Evolutionary conservation across 192 early-diverging fungal species (phyloP), one percentile per base, ranked within the genome.

Genomic region (Spinellus fusiger): DNA sequence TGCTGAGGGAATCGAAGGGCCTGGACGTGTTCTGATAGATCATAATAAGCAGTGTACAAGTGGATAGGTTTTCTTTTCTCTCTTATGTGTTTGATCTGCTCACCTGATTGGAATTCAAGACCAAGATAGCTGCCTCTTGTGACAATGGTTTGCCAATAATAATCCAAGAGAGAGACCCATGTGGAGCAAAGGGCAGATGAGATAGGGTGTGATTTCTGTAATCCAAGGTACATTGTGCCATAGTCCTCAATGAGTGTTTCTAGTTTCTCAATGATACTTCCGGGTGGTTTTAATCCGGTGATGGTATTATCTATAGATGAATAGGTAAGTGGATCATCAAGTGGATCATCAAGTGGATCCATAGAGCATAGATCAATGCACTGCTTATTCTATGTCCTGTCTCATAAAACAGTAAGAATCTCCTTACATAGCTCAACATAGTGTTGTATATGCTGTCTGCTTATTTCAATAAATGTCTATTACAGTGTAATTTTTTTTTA

Each of bases 211-310:
- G 77, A 60, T 56, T 82, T 82, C 66, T 88, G 81, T 15, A 92
- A 65, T 57, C 90, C 84, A 50, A 90, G 57, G 64, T 89, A 92
- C 27, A 96, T 62, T 59, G 90, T 90, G 27, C 93, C 93, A 44
- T 90, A 80, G 8, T 83, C 65, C 27, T 67, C 65, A 49, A 67
- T 67, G 15, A 60, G n/a, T 4, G 13, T 48, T 28, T 59, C 58
- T 31, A 67, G 38, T 16, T 49, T 52, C 29, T 55, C 9, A 1
- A 13, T 4, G 4, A 55, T 55, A 5, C 37, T 34, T 5, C 54
- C 32, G 12, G 28, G 32, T 6, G 22, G 12, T 0, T 35, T 35
- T 22, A 55, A 8, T 22, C 78, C 37, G 86, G 49, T 7, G 7
- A 35, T n/a, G 22, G 4, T n/a, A 16, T 6, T 23, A 10, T 27